Percentiles rank a stretch among this genome's conserved stretches.
phyloP scores from a whole-genome alignment of 202 grass and related monocot genomes.

The Panicum virgatum region DNA sequence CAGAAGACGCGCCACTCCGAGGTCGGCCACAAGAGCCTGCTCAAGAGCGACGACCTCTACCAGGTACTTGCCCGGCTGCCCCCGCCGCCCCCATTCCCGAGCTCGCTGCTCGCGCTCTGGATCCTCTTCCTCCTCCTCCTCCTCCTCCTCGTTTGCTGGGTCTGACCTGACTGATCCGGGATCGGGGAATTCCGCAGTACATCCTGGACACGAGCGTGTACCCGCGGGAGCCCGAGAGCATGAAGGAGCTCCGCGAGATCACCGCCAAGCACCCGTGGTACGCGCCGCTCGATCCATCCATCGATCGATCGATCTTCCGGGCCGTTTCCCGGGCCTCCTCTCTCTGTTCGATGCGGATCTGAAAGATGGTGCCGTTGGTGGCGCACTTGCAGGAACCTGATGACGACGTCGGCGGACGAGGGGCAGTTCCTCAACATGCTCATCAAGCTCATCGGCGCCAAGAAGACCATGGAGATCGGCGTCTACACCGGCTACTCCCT shows the following conservation, averaged over 20 bases:
- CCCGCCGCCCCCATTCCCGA: no score
- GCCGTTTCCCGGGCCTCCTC: no score
- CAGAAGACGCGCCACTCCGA: conserved; percentile 80
- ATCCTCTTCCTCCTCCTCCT: background rate
- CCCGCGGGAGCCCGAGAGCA: conserved; percentile 78
- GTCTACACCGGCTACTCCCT: conserved; percentile 99
- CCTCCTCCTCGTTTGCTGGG: background rate
- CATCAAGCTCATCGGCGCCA: conserved; percentile 91
- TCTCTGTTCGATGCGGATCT: background rate
- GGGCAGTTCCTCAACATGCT: conserved; percentile 93
- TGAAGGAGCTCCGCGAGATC: conserved; percentile 85
- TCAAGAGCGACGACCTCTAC: conserved; percentile 91
- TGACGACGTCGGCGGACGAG: conserved; percentile 92
- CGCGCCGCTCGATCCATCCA: no score
- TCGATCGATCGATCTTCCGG: no score
- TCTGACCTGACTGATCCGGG: background rate
- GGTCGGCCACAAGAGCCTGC: conserved; percentile 96
- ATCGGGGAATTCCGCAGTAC: conserved; percentile 45
- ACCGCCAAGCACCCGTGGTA: conserved; percentile 89
- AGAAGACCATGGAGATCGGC: conserved; percentile 99
- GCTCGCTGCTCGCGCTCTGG: no score
- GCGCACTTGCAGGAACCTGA: conserved; percentile 60
- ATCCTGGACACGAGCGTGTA: conserved; percentile 97
- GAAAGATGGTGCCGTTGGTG: background rate
- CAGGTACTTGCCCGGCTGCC: no score